Base-by-base conservation (phyloP, 768 basidiomycete genomes). In the Suillus placidus region DNA sequence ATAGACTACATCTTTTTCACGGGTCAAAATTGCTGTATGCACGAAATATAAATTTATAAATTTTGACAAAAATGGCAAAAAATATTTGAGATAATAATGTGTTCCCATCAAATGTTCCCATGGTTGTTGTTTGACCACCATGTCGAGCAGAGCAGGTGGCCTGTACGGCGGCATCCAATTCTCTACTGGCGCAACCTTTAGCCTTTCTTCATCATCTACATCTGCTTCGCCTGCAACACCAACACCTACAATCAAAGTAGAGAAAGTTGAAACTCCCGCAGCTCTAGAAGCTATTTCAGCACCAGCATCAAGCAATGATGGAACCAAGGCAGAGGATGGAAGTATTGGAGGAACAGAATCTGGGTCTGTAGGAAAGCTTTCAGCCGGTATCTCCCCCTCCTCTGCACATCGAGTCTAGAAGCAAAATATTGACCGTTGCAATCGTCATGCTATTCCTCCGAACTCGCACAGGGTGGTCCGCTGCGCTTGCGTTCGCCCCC, bases 141-240 rank as follows among this genome's bases (percentile, higher is more conserved):
- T 91, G 87, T 89, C 89, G 58, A 86, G 88, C 80, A 85, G 87
- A 83, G 91, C 91, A 63, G 93, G 93, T 60, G 92, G 93, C 60
- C 84, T 94, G 63, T 94, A 94, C 71, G 92, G 93, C 55, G 93
- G 93, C 72, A 91, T 94, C 69, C 90, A 92, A 64, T 94, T 94
- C 79, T 91, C 91, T 32, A 87, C 89, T 63, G 82, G 84, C 49
- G 84, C 88, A 65, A 82, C 86, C 34, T 85, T 88, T 66, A 71
- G 71, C 64, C 79, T 84, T 18, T 70, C 80, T 16, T 78, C 83
- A 49, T 76, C 82, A 23, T 78, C 81, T 69, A 68, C 78, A 67
- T 70, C 83, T 57, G 67, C 77, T 58, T 69, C 79, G 57, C 63
- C 73, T 47, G 61, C 72, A 62, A 61, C 70, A 61, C 68, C 65